phyloP scores from a whole-genome alignment of 371 early-diverging fungal species.

The Lichtheimia ramosa region DNA sequence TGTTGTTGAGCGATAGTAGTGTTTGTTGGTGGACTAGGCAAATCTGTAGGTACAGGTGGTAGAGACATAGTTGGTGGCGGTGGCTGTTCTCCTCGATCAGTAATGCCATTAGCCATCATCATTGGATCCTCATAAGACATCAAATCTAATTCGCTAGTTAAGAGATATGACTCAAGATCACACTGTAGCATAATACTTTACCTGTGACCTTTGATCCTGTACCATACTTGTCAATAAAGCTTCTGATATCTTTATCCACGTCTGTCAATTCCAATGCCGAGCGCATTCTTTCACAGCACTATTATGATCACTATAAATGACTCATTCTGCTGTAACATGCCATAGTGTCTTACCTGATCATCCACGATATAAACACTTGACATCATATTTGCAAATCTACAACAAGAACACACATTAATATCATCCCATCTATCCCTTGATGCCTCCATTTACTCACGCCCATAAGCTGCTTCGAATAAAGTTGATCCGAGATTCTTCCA shows the following conservation, averaged over 20 bases:
- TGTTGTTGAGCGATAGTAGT: not conserved
- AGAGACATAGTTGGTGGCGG: constrained; percentile 5
- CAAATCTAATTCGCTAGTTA: not conserved
- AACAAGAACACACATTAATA: not conserved
- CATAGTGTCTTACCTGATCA: constrained; percentile 21
- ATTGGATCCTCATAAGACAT: constrained; percentile 5
- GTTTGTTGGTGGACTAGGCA: not conserved
- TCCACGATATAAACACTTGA: constrained; percentile 25
- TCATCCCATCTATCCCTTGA: not conserved
- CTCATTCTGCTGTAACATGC: not conserved
- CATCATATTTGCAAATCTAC: constrained; percentile 28
- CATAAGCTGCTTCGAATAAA: constrained; percentile 25
- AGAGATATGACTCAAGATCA: not conserved
- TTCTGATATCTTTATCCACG: constrained; percentile 20
- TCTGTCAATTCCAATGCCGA: constrained; percentile 24
- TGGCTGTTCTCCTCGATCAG: constrained; percentile 2
- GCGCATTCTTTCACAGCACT: constrained; percentile 27
- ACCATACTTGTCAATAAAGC: constrained; percentile 9
- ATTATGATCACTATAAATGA: not conserved
- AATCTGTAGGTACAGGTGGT: constrained; percentile 9
- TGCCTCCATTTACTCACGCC: constrained; percentile 13
- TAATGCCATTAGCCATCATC: not conserved
- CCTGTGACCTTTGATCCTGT: constrained; percentile 10
- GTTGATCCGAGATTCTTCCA: constrained; percentile 23
- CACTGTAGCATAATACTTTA: not conserved